A percentile compares a stretch with the other conserved stretches of the same genome.
Evolutionary conservation across 2,329 filamentous ascomycete species (phyloP).

Genomic region (Fusarium brevicatenulatum): DNA sequence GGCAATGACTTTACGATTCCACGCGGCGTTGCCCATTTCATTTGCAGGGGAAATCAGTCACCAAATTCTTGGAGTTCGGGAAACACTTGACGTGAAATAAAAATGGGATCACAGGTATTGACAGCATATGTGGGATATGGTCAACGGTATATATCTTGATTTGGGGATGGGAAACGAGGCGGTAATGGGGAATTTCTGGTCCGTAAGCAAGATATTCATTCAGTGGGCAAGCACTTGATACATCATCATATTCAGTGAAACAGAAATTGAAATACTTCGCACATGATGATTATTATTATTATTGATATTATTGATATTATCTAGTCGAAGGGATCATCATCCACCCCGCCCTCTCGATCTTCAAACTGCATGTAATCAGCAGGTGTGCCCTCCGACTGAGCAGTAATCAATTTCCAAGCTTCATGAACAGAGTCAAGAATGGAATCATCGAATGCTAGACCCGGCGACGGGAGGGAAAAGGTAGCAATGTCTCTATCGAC

Average conservation of each 20-base stretch:
- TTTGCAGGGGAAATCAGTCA: not conserved
- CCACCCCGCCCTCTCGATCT: slow-evolving; percentile 73
- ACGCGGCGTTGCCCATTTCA: slow-evolving; percentile 1
- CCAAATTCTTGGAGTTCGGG: slow-evolving; percentile 9
- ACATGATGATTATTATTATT: not conserved
- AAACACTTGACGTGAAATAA: not conserved
- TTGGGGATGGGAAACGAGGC: not conserved
- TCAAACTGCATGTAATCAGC: slow-evolving; percentile 79
- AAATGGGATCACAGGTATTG: slow-evolving; percentile 11
- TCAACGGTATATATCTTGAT: not conserved
- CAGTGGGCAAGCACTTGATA: not conserved
- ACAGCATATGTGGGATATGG: not conserved
- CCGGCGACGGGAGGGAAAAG: slow-evolving; percentile 69
- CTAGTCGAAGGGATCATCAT: slow-evolving; percentile 64
- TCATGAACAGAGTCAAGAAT: slow-evolving; percentile 73
- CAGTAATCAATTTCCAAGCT: slow-evolving; percentile 75
- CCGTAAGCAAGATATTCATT: not conserved
- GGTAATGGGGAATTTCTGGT: slow-evolving; percentile 1
- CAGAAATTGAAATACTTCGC: not conserved
- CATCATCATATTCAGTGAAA: not conserved
- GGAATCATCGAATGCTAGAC: slow-evolving; percentile 79
- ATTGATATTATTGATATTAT: not conserved
- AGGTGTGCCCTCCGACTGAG: slow-evolving; percentile 56
- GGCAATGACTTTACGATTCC: not conserved
- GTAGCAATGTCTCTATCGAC: slow-evolving; percentile 58